phyloP scores from a whole-genome alignment of 768 basidiomycete genomes.

The Tylopilus vinaceipallidus region DNA sequence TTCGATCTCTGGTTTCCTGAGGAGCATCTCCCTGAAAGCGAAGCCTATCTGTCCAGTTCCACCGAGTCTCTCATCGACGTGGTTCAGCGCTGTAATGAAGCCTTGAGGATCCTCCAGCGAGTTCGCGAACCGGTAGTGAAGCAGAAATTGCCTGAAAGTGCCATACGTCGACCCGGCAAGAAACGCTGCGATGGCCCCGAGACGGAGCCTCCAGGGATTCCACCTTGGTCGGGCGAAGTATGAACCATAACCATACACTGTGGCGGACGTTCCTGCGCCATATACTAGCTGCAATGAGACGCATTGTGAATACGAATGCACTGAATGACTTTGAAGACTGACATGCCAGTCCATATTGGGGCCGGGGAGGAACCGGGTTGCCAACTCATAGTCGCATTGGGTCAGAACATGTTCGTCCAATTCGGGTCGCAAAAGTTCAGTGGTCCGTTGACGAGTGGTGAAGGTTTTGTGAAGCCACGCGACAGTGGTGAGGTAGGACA shows the following conservation, averaged over 20 bases:
- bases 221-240: constrained; percentile 29
- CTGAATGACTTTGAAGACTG: constrained; percentile 22
- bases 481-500: constrained; percentile 30
- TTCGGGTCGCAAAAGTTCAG: constrained; percentile 32
- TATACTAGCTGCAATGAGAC: constrained; percentile 19
- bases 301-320: not conserved
- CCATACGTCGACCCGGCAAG: constrained; percentile 34
- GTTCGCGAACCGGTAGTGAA: constrained; percentile 31
- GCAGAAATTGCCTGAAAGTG: constrained; percentile 27
- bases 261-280: constrained; percentile 23
- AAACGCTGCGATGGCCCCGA: constrained; percentile 25
- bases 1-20: constrained; percentile 13
- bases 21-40: constrained; percentile 24
- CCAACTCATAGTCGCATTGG: constrained; percentile 54
- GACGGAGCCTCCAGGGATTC: constrained; percentile 23
- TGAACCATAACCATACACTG: constrained; percentile 26
- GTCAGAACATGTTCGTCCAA: constrained; percentile 28
- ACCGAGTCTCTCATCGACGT: constrained; percentile 32
- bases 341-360: constrained; percentile 44
- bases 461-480: constrained; percentile 47
- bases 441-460: constrained; percentile 33
- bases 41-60: constrained; percentile 30
- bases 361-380: constrained; percentile 52
- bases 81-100: constrained; percentile 30
- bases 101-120: constrained; percentile 30